Evolutionary conservation across 306 rosid species (phyloP).

Genomic region (Cicer yamashitae): DNA sequence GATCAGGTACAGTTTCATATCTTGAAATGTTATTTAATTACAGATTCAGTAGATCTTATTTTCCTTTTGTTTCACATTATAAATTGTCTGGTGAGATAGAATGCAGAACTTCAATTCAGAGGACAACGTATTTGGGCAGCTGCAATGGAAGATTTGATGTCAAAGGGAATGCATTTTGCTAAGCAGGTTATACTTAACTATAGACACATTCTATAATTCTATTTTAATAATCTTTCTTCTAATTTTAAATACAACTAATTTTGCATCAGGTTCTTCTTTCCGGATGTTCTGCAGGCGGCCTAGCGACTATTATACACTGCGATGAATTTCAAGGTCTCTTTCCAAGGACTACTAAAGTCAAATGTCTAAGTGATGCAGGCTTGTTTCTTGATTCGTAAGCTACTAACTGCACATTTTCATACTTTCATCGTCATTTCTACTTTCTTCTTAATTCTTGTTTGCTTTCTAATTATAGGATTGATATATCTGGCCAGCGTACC

Average conservation of each 20-base stretch:
- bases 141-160: slow-evolving; percentile 87
- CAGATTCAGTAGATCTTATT: too few species aligned
- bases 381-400: slow-evolving; percentile 91
- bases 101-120: slow-evolving; percentile 76
- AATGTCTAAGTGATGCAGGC: slow-evolving; percentile 97
- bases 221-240: slow-evolving; percentile 23
- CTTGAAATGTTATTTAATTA: slow-evolving; percentile 1
- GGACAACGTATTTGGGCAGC: slow-evolving; percentile 91
- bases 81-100: slow-evolving; percentile 49
- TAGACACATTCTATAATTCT: background rate
- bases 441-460: slow-evolving; percentile 21
- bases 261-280: slow-evolving; percentile 88
- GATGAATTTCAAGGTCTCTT: slow-evolving; percentile 74
- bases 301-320: slow-evolving; percentile 91
- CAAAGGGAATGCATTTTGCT: slow-evolving; percentile 86
- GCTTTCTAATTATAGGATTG: slow-evolving; percentile 57
- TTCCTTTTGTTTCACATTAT: background rate
- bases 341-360: slow-evolving; percentile 70
- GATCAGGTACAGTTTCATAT: slow-evolving; percentile 59
- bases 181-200: slow-evolving; percentile 58
- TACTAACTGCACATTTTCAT: slow-evolving; percentile 18
- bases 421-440: slow-evolving; percentile 25
- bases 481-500: slow-evolving; percentile 71
- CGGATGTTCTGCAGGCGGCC: slow-evolving; percentile 99
- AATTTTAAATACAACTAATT: background rate